Evolutionary conservation across 176 grass and related monocot species (phyloP).

Genomic region (Avena atlantica): DNA sequence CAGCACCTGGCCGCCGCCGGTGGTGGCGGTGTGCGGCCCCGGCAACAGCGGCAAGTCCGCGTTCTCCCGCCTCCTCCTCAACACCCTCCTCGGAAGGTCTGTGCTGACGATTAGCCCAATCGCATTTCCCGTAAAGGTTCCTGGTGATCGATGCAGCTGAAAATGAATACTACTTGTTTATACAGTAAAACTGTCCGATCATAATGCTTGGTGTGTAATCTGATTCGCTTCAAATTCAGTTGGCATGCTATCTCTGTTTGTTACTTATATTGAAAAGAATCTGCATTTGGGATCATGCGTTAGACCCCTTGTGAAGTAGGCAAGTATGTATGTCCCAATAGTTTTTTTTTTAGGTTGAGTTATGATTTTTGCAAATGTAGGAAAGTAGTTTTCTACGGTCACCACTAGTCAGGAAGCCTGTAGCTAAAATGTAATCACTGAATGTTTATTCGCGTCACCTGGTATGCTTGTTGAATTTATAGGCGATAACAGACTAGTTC

Average conservation of each 20-base stretch:
- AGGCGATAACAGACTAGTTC: not conserved
- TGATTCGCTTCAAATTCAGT: not conserved
- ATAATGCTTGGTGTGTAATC: not conserved
- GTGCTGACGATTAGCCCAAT: not conserved
- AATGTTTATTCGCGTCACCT: not conserved
- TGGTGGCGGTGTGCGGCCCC: slow-evolving; percentile 66
- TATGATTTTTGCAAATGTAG: not conserved
- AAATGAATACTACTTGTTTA: not conserved
- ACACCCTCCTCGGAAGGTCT: slow-evolving; percentile 64
- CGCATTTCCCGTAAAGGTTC: not conserved
- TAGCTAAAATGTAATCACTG: not conserved
- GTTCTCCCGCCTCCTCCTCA: slow-evolving; percentile 74
- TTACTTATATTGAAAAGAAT: not conserved
- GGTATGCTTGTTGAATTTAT: not conserved
- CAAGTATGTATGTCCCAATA: not conserved
- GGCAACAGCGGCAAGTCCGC: slow-evolving; percentile 77
- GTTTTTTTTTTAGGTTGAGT: not conserved
- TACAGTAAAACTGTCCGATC: not conserved
- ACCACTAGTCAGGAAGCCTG: not conserved
- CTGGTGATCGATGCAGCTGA: not conserved
- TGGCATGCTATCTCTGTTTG: not conserved
- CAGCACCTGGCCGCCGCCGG: slow-evolving; percentile 62
- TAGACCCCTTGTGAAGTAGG: not conserved
- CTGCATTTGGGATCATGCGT: not conserved
- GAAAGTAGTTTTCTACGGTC: not conserved